phyloP scores from a whole-genome alignment of 2,329 filamentous ascomycete species.

The Arthrobotrys megalospora region DNA sequence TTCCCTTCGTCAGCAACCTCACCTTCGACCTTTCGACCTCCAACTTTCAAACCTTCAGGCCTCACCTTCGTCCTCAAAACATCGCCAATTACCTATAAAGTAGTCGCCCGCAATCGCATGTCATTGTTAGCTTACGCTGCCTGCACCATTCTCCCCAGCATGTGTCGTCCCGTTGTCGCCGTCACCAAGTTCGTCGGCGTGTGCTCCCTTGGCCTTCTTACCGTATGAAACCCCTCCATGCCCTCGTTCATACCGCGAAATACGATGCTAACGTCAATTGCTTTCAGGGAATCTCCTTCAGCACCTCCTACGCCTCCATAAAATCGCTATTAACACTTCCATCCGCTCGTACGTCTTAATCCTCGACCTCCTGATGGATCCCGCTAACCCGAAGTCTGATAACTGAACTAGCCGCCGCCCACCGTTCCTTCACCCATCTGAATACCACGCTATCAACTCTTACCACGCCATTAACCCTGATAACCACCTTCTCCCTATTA shows the following conservation, averaged over 20 bases:
- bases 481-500: slow-evolving; percentile 40
- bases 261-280: neutral
- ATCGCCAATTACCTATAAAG: neutral
- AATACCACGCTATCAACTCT: slow-evolving; percentile 21
- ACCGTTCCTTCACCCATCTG: slow-evolving; percentile 51
- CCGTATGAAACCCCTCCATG: slow-evolving; percentile 28
- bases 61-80: neutral
- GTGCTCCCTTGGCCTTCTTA: slow-evolving; percentile 52
- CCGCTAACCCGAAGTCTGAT: neutral
- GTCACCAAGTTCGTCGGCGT: slow-evolving; percentile 58
- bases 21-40: no score
- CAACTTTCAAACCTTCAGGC: neutral
- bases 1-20: no score
- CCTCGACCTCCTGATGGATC: neutral
- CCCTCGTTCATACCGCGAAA: neutral
- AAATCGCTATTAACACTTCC: slow-evolving; percentile 51
- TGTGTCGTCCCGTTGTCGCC: slow-evolving; percentile 53
- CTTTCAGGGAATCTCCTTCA: slow-evolving; percentile 51
- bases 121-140: slow-evolving; percentile 33
- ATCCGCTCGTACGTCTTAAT: slow-evolving; percentile 47
- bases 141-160: slow-evolving; percentile 30
- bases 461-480: slow-evolving; percentile 27
- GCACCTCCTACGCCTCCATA: slow-evolving; percentile 54
- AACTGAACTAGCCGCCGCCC: slow-evolving; percentile 33
- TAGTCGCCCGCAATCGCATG: slow-evolving; percentile 5